A percentile compares a stretch with the other conserved stretches of the same genome.
Evolutionary conservation across 192 early-diverging fungal species (phyloP).

Genomic region (Phycomyces blakesleeanus): DNA sequence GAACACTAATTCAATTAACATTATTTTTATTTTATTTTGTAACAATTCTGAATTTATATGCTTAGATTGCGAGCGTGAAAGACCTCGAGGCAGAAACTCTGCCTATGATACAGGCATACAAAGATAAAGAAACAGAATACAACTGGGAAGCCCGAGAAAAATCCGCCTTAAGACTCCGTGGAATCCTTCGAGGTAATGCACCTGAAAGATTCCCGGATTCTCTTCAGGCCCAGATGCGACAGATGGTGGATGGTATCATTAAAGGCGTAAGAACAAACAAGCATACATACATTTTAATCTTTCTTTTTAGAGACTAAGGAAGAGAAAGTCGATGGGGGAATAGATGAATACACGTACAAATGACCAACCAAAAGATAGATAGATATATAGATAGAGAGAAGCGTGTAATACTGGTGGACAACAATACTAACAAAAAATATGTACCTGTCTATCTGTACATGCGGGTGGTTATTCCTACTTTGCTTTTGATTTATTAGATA

Average conservation of each 20-base stretch:
- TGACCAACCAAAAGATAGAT: too few species aligned
- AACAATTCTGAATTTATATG: too few species aligned
- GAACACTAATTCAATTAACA: too few species aligned
- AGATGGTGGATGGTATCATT: conserved; percentile 26
- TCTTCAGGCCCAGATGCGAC: conserved; percentile 9
- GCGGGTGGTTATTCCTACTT: too few species aligned
- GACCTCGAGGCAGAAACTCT: conserved; percentile 20
- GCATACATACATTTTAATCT: neutral
- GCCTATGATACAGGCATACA: conserved; percentile 18
- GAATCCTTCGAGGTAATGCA: conserved; percentile 29
- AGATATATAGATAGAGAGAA: too few species aligned
- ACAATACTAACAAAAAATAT: too few species aligned
- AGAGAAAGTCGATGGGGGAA: neutral
- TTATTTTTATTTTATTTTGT: too few species aligned
- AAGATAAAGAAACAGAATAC: conserved; percentile 34
- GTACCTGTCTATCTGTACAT: too few species aligned
- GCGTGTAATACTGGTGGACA: too few species aligned
- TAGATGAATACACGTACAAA: too few species aligned
- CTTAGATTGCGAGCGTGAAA: conserved; percentile 28
- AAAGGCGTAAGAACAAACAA: conserved; percentile 17
- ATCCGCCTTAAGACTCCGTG: conserved; percentile 22
- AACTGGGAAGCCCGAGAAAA: conserved; percentile 37
- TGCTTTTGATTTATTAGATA: neutral
- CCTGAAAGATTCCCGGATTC: conserved; percentile 24
- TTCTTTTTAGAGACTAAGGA: neutral